Base-by-base conservation (phyloP, 257 asterid genomes). In the Thymus quinquecostatus region DNA sequence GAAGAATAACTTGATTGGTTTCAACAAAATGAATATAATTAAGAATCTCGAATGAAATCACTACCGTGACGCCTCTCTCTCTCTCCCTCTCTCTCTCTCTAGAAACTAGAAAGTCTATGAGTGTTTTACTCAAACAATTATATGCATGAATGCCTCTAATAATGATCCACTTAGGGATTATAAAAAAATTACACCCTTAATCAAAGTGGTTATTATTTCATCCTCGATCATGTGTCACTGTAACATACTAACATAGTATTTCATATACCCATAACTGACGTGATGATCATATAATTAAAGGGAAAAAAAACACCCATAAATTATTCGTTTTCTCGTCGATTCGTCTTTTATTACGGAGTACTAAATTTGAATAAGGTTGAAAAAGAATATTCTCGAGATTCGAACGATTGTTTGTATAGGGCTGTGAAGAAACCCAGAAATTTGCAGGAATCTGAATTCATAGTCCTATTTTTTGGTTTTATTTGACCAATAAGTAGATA, bases 41-140 rank as follows among this genome's bases (percentile, higher is more conserved):
- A 57, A 76, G 75, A 70, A 69, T 76, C 80, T 57, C 33, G 75
- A 45, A 72, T 72, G 74, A 80, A 38, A 76, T 72, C 81, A 53
- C 55, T 12, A 36, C n/a, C 74, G 33, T 76, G 66, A 61, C 70
- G 75, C 47, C 50, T 38, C 50, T 4, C 68, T 27, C 14, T 62
- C 36, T 60, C 67, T 61, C 50, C 41, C 53, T 62, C 14, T 21
- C 7, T 14, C 6, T 34, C 9, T 13, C 21, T 21, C 21, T 21
- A 21, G 21, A 21, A 21, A 21, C 21, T 2, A 5, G n/a, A 8
- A 29, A 44, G 34, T 29, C n/a, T 14, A 40, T 40, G 13, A 9
- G 9, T 44, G 49, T 44, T 8, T 10, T 44, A 44, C 13, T 44
- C 0, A 44, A 44, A 2, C 11, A 47, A 11, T 2, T 47, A 2